phyloP scores from a whole-genome alignment of 306 rosid species.

The Pachyrhizus erosus region DNA sequence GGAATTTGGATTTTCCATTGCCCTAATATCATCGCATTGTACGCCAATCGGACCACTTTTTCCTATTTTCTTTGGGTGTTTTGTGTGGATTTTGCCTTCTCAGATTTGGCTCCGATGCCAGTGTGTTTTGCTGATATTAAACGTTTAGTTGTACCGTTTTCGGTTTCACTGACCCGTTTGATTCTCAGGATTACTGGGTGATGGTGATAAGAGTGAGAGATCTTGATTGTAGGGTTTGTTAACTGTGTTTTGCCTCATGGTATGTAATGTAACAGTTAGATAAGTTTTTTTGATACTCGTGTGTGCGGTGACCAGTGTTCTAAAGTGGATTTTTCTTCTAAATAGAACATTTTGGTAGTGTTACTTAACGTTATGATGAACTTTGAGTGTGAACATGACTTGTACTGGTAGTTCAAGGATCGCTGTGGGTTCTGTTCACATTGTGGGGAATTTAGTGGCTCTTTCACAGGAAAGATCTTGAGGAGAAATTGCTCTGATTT shows the following conservation, averaged over 20 bases:
- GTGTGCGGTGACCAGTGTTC: slow-evolving; percentile 10
- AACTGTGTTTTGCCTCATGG: background rate
- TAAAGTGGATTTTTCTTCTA: background rate
- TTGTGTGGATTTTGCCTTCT: slow-evolving; percentile 13
- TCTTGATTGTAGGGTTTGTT: slow-evolving; percentile 27
- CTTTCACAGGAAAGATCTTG: background rate
- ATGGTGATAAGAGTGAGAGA: background rate
- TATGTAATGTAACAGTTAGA: slow-evolving; percentile 20
- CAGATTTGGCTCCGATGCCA: slow-evolving; percentile 3
- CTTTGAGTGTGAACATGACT: background rate
- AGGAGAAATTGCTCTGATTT: background rate
- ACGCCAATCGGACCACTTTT: background rate
- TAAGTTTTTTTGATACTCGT: background rate
- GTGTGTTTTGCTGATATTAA: slow-evolving; percentile 4
- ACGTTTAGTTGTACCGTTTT: background rate
- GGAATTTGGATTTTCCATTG: slow-evolving; percentile 35
- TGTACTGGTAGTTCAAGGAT: background rate
- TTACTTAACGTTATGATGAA: background rate
- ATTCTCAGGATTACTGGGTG: slow-evolving; percentile 4
- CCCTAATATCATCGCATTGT: slow-evolving; percentile 31
- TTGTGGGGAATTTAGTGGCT: slow-evolving; percentile 15
- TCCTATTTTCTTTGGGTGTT: background rate
- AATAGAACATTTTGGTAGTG: background rate
- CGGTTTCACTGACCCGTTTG: slow-evolving; percentile 1
- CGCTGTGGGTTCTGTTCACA: background rate